Evolutionary conservation across 352 stramenopile species (phyloP).

Genomic region (Phytophthora rubi): DNA sequence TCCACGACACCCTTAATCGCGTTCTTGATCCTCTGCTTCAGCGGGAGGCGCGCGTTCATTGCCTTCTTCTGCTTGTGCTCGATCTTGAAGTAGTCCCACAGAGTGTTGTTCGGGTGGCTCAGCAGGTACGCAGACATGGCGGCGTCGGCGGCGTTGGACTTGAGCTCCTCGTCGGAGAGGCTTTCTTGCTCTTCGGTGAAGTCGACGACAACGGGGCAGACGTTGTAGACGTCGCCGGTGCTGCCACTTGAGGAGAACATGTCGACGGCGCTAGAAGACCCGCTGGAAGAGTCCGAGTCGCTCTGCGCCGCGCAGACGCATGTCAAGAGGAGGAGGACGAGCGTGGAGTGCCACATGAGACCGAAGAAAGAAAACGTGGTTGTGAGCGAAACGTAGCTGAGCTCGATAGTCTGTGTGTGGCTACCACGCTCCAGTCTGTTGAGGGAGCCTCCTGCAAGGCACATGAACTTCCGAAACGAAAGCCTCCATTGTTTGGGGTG

Average conservation of each 20-base stretch:
- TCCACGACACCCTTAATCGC: slow-evolving; percentile 6
- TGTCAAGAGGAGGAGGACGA: slow-evolving; percentile 19
- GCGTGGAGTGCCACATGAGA: slow-evolving; percentile 27
- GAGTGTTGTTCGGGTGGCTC: slow-evolving; percentile 30
- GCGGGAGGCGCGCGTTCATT: slow-evolving; percentile 14
- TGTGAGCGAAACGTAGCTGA: not conserved
- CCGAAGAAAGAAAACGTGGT: slow-evolving; percentile 14
- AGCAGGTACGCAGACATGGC: slow-evolving; percentile 32
- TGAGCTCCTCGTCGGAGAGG: slow-evolving; percentile 26
- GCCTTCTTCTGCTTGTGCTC: slow-evolving; percentile 20
- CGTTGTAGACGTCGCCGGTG: slow-evolving; percentile 29
- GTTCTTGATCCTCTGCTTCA: slow-evolving; percentile 12
- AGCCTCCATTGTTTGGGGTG: not conserved
- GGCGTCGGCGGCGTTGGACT: slow-evolving; percentile 27
- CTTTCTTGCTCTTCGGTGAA: slow-evolving; percentile 29
- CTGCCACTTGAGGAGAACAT: slow-evolving; percentile 5
- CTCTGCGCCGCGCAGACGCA: slow-evolving; percentile 21
- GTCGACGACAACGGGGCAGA: slow-evolving; percentile 28
- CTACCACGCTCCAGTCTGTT: not conserved
- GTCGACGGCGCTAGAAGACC: not conserved
- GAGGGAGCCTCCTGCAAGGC: not conserved
- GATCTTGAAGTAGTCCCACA: slow-evolving; percentile 34
- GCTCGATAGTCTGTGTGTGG: not conserved
- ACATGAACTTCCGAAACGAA: not conserved
- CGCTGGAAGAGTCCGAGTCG: slow-evolving; percentile 2